phyloP scores from a whole-genome alignment of 441 rosid species.

The Pelargonium cotyledonis region DNA sequence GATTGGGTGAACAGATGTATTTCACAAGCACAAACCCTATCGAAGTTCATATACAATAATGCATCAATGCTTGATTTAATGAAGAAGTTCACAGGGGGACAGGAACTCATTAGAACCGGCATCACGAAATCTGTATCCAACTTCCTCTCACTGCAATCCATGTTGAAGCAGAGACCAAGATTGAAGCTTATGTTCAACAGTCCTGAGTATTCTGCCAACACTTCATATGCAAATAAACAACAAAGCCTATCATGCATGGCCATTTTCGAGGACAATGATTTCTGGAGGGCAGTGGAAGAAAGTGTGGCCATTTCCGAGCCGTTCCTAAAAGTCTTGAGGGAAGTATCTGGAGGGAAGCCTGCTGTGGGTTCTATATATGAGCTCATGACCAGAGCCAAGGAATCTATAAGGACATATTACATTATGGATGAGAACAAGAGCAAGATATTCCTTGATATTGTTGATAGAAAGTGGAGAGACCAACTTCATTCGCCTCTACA shows the following conservation, averaged over 20 bases:
- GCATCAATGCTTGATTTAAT: slow-evolving; percentile 60
- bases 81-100: slow-evolving; percentile 63
- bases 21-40: slow-evolving; percentile 53
- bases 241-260: slow-evolving; percentile 47
- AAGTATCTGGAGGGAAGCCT: slow-evolving; percentile 74
- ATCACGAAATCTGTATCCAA: slow-evolving; percentile 60
- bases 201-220: slow-evolving; percentile 51
- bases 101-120: slow-evolving; percentile 64
- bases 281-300: slow-evolving; percentile 80
- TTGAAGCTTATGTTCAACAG: slow-evolving; percentile 69
- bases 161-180: slow-evolving; percentile 62
- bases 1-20: slow-evolving; percentile 81
- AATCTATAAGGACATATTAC: slow-evolving; percentile 72
- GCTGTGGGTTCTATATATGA: slow-evolving; percentile 75
- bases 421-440: slow-evolving; percentile 87
- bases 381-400: slow-evolving; percentile 78
- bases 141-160: slow-evolving; percentile 63
- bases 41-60: slow-evolving; percentile 64
- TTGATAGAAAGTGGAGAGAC: slow-evolving; percentile 72
- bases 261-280: slow-evolving; percentile 62
- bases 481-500: slow-evolving; percentile 79
- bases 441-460: slow-evolving; percentile 63
- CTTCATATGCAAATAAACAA: slow-evolving; percentile 50
- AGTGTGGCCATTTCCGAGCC: slow-evolving; percentile 87
- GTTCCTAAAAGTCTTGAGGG: slow-evolving; percentile 69